Evolutionary conservation across 2,329 filamentous ascomycete genomes (phyloP).

Genomic region (Xylaria arbuscula): DNA sequence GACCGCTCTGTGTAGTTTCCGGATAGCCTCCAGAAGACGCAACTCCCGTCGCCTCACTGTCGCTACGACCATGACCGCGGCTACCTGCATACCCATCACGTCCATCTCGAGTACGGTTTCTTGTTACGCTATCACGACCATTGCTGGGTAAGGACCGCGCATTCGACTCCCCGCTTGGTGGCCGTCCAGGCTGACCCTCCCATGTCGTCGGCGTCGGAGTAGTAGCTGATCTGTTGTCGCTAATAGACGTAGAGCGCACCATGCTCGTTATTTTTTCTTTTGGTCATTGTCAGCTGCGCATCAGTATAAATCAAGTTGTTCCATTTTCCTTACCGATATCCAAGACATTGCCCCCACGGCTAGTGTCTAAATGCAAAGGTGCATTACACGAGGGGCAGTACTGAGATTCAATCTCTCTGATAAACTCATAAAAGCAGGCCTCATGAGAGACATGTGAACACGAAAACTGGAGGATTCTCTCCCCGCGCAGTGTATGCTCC

Average conservation of each 20-base stretch:
- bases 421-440: slow-evolving; percentile 98
- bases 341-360: slow-evolving; percentile 89
- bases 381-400: slow-evolving; percentile 95
- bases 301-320: slow-evolving; percentile 6
- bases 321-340: slow-evolving; percentile 76
- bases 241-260: slow-evolving; percentile 81
- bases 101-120: slow-evolving; percentile 59
- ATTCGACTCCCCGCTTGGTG: slow-evolving; percentile 60
- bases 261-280: slow-evolving; percentile 95
- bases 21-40: slow-evolving; percentile 83
- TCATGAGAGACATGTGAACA: slow-evolving; percentile 98
- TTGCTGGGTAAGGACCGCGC: slow-evolving; percentile 39
- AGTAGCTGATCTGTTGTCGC: slow-evolving; percentile 67
- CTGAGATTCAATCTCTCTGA: slow-evolving; percentile 92
- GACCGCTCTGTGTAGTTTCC: slow-evolving; percentile 76
- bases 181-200: slow-evolving; percentile 70
- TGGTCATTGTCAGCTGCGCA: slow-evolving; percentile 42
- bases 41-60: slow-evolving; percentile 79
- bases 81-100: slow-evolving; percentile 60
- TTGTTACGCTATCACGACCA: slow-evolving; percentile 49
- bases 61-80: slow-evolving; percentile 75
- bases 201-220: slow-evolving; percentile 72
- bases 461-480: slow-evolving; percentile 94
- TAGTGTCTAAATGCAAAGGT: slow-evolving; percentile 90
- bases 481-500: slow-evolving; percentile 92